These are phyloP conservation scores for Coemansia sp. DNA, from an alignment of 192 early-diverging fungal species.

Conservation along the genomic window DNA sequence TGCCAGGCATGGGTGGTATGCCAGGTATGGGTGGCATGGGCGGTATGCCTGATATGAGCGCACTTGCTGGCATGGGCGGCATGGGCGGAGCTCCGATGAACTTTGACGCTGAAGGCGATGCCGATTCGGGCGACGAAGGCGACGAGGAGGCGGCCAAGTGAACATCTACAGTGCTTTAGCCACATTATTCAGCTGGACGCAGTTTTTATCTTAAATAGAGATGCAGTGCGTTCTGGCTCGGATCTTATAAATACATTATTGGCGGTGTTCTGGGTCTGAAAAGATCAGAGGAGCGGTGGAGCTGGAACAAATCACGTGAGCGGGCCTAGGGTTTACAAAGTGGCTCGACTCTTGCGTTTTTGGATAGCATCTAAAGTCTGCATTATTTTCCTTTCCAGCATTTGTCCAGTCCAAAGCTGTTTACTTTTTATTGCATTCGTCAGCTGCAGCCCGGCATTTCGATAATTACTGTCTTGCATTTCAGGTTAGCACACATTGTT, in stretches of 20 bases:
- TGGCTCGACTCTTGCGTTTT: too few relatives aligned
- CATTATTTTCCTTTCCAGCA: not conserved
- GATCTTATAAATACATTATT: too few relatives aligned
- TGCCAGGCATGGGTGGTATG: conserved; percentile 37
- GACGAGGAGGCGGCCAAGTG: not conserved
- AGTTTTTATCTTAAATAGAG: too few relatives aligned
- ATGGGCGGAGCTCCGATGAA: not conserved
- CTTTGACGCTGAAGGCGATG: conserved; percentile 2
- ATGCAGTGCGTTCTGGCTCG: too few relatives aligned
- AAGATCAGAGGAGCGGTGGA: too few relatives aligned
- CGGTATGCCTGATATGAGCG: conserved; percentile 16
- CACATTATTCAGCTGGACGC: too few relatives aligned
- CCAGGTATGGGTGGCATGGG: conserved; percentile 59
- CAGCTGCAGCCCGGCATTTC: not conserved
- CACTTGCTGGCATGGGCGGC: not conserved
- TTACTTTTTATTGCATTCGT: not conserved
- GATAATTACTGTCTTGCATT: conserved; percentile 4
- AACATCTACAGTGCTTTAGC: not conserved
- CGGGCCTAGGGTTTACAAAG: not conserved
- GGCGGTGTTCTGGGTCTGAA: too few relatives aligned
- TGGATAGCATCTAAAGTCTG: too few relatives aligned
- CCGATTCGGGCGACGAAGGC: conserved; percentile 13
- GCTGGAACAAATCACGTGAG: not conserved
- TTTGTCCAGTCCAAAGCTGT: not conserved
- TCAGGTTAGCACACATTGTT: too few relatives aligned